Evolutionary conservation across 192 early-diverging fungal genomes (phyloP), one percentile per base, ranked within the genome.

Genomic region (Gaertneriomyces sp.): DNA sequence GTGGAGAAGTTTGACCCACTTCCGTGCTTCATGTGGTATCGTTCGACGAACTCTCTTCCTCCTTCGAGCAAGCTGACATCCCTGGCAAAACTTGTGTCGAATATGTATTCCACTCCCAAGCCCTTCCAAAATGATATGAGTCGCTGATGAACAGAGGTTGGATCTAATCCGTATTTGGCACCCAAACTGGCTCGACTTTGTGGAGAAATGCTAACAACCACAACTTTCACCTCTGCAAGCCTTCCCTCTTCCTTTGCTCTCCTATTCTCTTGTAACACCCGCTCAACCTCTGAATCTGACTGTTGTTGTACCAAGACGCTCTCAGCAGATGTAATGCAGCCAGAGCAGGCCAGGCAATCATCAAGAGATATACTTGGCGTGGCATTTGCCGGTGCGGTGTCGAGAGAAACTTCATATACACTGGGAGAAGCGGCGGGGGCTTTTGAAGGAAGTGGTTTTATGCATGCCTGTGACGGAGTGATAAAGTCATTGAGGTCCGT

Each of bases 401-500:
- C 92, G 7, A 96, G 83, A 75, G 91, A 87, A 7, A 97, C 94
- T 76, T 99, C 94, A 64, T 90, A 96, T 76, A 94, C 92, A 25
- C 80, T 77, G 53, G 92, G 93, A n/a, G 82, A 73, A 6, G 39
- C 16, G 17, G 61, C 11, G 14, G 52, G 68, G 54, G 61, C 19
- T 55, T 61, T 79, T 14, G 90, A 79, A 59, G 92, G 85, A 2
- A 93, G 90, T 0, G 97, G 97, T 67, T 96, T 96, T 55, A 99
- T 95, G 80, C 97, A 99, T 52, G 91, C 94, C 72, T 97, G 94
- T 42, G 93, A 95, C 6, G 97, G 95, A 17, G 90, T 83, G 67
- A 99, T 97, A 61, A 89, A 99, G 80, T 99, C 97, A 70, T 99
- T 93, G 45, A 99, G 86, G 79, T 97, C 95, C 2, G 93, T 92